Evolutionary conservation across 345 rosid genomes (phyloP).

Genomic region (Hypericum perforatum): DNA sequence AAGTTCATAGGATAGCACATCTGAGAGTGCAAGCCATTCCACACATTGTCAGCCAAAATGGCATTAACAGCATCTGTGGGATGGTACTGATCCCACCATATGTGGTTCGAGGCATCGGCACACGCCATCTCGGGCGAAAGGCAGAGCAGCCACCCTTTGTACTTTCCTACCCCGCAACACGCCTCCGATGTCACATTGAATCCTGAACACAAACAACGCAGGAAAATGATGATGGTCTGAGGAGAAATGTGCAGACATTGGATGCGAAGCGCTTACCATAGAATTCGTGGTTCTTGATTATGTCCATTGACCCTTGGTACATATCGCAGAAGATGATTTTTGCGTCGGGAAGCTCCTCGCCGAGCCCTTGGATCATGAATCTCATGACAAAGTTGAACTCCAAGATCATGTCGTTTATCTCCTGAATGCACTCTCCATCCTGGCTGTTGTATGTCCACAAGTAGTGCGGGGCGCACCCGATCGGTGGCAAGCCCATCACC

Average conservation of each 20-base stretch:
- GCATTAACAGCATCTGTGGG: conserved; percentile 79
- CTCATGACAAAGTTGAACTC: conserved; percentile 81
- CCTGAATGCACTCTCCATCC: conserved; percentile 63
- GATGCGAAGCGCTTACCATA: conserved; percentile 37
- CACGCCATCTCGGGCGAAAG: conserved; percentile 78
- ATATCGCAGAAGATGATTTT: conserved; percentile 68
- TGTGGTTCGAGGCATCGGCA: conserved; percentile 43
- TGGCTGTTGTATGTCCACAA: conserved; percentile 61
- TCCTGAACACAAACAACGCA: conserved; percentile 28
- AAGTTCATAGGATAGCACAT: conserved; percentile 76
- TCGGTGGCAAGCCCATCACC: conserved; percentile 80
- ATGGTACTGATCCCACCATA: conserved; percentile 96
- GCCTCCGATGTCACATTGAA: conserved; percentile 65
- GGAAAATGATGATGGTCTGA: conserved; percentile 1
- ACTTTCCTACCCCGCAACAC: conserved; percentile 80
- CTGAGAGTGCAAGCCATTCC: conserved; percentile 65
- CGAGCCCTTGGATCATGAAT: conserved; percentile 48
- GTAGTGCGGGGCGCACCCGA: conserved; percentile 87
- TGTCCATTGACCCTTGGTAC: conserved; percentile 74
- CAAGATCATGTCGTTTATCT: conserved; percentile 61
- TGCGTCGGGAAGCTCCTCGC: conserved; percentile 41
- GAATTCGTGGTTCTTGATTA: conserved; percentile 46
- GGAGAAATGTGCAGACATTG: neutral
- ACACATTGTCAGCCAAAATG: conserved; percentile 76
- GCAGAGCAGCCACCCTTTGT: conserved; percentile 79